These are phyloP conservation scores for Aspergillus fumigatiaffinis DNA, from an alignment of 2,329 filamentous ascomycete genomes.

Conservation along the genomic window DNA sequence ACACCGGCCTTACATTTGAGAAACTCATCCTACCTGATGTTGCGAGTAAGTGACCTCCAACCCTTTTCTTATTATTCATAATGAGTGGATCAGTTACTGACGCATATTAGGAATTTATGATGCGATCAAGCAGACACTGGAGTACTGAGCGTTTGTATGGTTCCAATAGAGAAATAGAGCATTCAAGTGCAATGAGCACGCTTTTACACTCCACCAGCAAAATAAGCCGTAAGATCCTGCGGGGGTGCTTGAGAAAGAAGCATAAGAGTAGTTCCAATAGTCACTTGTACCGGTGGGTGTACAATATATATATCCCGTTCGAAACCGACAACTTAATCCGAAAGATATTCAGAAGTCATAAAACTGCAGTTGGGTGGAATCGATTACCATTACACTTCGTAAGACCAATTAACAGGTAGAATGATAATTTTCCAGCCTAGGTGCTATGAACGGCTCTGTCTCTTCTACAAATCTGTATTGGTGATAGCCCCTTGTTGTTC, in stretches of 20 bases:
- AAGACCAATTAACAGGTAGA: not conserved
- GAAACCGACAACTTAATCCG: not conserved
- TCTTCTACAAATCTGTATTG: not conserved
- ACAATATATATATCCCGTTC: not conserved
- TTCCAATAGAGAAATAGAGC: not conserved
- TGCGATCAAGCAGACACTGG: constrained; percentile 62
- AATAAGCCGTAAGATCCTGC: not conserved
- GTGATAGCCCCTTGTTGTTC: too few relatives aligned
- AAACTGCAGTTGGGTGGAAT: not conserved
- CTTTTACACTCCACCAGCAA: not conserved
- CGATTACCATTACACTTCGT: not conserved
- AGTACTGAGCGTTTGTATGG: constrained; percentile 50
- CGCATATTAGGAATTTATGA: constrained; percentile 61
- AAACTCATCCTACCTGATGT: constrained; percentile 80
- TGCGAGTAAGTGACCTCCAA: constrained; percentile 61
- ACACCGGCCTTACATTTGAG: constrained; percentile 75
- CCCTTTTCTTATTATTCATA: not conserved
- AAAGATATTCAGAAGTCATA: not conserved
- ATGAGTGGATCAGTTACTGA: constrained; percentile 1
- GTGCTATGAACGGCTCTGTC: not conserved
- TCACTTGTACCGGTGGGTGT: not conserved
- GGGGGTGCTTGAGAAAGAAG: not conserved
- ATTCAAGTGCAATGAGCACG: not conserved
- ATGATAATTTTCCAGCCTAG: not conserved
- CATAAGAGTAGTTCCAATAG: not conserved